Base-by-base conservation (phyloP, 2,329 filamentous ascomycete species). In the Xylariaceae sp. region DNA sequence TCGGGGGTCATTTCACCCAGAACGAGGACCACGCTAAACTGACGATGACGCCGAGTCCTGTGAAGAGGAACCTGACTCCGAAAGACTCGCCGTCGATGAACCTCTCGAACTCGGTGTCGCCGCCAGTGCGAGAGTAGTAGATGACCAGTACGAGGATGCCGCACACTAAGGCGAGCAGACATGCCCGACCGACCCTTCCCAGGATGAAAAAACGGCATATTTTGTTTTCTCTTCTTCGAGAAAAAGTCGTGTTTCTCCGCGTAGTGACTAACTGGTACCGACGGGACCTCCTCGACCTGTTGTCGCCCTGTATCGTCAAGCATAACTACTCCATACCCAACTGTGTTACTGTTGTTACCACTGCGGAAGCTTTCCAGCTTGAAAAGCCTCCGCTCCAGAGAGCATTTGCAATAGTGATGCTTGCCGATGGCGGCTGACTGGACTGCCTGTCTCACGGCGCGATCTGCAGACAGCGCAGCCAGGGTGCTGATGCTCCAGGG, bases 31-130 rank as follows among this genome's bases (percentile, higher is more conserved):
- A 68, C 36, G 61, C 60, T 13, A 65, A 50, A 13, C 59, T 60
- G 19, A 65, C 57, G 3, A 59, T 39, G 3, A 68, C 59, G 31
- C 65, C 66, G 1, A 66, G 38, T 5, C 53, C 43, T 1, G 65
- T 64, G 40, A 68, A 67, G 9, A 69, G 46, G 24, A 67, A 65
- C 8, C 59, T 52, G 3, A 65, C 59, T 1, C 64, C 64, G 26
- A 66, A 65, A 1, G 55, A 55, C 36, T 65, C 54, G 24, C 57
- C 56, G 36, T 61, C 57, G 59, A 69, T 68, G 40, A 69, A 69
- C 1, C 43, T 47, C 39, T 68, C 64, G 23, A 69, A 69, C 3
- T 50, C 44, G 2, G 59, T 60, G 29, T 64, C 50, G 11, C 51
- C 54, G 0, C 54, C 54, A 0, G 60, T 63, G 26, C 50, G 57